Percentiles rank a stretch among this genome's conserved stretches.
Evolutionary conservation across 1,139 yeast species (phyloP).

Genomic region (Hyphopichia khmerensis): DNA sequence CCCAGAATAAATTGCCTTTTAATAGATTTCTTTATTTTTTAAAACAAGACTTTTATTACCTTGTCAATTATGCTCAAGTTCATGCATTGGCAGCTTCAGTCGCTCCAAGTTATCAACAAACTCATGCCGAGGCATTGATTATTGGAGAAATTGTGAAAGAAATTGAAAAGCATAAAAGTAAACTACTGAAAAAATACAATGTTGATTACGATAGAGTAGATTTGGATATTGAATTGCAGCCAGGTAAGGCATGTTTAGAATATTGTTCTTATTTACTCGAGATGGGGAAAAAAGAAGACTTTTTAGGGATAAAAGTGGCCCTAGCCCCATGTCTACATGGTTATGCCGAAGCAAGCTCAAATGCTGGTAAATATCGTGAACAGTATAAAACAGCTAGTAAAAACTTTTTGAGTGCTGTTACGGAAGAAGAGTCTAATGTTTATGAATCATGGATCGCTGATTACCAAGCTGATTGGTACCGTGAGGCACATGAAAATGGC

Average conservation of each 20-base stretch:
- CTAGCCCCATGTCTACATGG: constrained; percentile 80
- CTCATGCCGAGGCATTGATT: constrained; percentile 51
- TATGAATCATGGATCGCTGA: constrained; percentile 63
- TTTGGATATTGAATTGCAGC: constrained; percentile 36
- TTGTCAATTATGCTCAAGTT: constrained; percentile 66
- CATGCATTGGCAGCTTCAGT: constrained; percentile 66
- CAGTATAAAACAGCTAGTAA: constrained; percentile 6
- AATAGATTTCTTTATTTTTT: constrained; percentile 57
- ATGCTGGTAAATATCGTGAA: constrained; percentile 17
- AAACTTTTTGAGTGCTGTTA: not conserved
- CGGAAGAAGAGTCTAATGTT: constrained; percentile 18
- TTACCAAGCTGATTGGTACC: constrained; percentile 58
- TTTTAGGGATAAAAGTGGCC: constrained; percentile 65
- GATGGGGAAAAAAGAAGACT: constrained; percentile 54
- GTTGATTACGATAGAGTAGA: constrained; percentile 48
- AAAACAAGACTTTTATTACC: constrained; percentile 71
- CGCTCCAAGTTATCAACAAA: constrained; percentile 55
- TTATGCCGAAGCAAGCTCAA: constrained; percentile 52
- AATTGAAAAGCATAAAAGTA: constrained; percentile 53
- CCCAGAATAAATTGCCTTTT: constrained; percentile 50
- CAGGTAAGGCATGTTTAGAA: constrained; percentile 55
- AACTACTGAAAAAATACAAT: constrained; percentile 45
- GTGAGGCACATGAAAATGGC: constrained; percentile 51
- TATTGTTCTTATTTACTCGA: constrained; percentile 62
- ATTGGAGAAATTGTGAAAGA: constrained; percentile 56